Base-by-base conservation (phyloP, 176 grass and related monocot species). In the Avena sativa region DNA sequence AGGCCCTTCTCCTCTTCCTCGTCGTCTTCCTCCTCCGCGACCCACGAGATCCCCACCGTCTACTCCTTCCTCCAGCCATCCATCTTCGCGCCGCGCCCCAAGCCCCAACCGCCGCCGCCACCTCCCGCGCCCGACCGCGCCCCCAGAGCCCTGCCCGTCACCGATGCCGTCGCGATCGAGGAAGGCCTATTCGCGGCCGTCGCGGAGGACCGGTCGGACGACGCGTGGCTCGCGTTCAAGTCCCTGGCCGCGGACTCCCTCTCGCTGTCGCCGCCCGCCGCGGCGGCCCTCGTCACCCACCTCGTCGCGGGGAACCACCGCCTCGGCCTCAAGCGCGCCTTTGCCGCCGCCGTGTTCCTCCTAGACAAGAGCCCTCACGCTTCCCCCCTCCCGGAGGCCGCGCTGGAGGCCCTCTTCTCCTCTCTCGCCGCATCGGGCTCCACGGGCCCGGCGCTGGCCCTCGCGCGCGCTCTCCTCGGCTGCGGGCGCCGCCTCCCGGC, bases 21-120 rank as follows among this genome's bases (percentile, higher is more conserved):
- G 4, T 55, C 62, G 8, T 69, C 80, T 1, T 72, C 58, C 0
- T 76, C 87, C 44, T 82, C 79, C 58, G 55, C 48, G 12, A 14
- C 91, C 32, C 52, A 87, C 25, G 91, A 90, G 78, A 92, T 94
- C 81, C 96, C 96, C 55, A 94, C 85, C 34, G 20, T 96, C 76
- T 96, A 98, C 62, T 98, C 96, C 87, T 98, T 98, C 79, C 93
- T 98, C 65, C 92, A 98, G 89, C 94, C 89, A 12, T 91, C 90
- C 76, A 85, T 95, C 90, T 95, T 91, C 88, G 91, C 92, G 19
- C 91, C 89, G 58, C 91, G 89, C 17, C 51, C 85, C 61, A 86
- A 80, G 66, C 72, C 87, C 56, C 93, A 94, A 50, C 78, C 71
- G 19, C 81, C 74, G 16, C 88, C 71, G 14, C 68, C 69, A 28